These are phyloP conservation scores for Parmales sp. DNA, from an alignment of 108 stramenopile species.

Conservation along the genomic window DNA sequence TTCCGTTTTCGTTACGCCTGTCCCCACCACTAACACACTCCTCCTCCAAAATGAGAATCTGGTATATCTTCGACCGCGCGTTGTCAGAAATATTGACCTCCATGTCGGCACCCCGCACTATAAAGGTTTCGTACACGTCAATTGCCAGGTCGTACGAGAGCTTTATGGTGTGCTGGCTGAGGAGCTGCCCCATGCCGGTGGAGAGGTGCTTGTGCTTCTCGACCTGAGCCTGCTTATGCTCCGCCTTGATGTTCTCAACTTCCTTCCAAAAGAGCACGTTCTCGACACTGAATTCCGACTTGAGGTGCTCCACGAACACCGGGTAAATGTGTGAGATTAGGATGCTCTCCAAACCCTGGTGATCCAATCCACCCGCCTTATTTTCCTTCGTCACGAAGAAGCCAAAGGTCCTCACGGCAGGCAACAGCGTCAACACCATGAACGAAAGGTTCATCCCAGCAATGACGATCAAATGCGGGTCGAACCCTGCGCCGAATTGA, in stretches of 20 bases:
- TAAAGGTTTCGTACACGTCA: not conserved
- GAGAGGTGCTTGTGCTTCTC: not conserved
- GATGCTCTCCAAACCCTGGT: not conserved
- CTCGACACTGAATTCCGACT: constrained; percentile 1
- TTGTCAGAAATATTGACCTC: not conserved
- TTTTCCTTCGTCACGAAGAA: no score
- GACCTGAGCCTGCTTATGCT: not conserved
- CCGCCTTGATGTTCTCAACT: not conserved
- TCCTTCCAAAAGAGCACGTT: constrained; percentile 3
- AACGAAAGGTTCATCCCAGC: not conserved
- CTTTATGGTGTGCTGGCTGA: not conserved
- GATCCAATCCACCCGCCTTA: not conserved
- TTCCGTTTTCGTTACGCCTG: not conserved
- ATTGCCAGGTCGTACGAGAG: not conserved
- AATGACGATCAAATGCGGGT: not conserved
- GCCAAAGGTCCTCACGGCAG: not conserved
- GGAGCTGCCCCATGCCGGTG: not conserved
- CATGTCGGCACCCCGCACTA: not conserved
- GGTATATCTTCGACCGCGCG: not conserved
- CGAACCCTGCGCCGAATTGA: no score
- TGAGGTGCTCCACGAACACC: constrained; percentile 6
- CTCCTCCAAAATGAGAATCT: not conserved
- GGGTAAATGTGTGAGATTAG: not conserved
- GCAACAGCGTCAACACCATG: not conserved
- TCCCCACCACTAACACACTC: not conserved